These are phyloP conservation scores for Euphorbia schlechtendalii DNA, from an alignment of 441 rosid species.

Conservation along the genomic window DNA sequence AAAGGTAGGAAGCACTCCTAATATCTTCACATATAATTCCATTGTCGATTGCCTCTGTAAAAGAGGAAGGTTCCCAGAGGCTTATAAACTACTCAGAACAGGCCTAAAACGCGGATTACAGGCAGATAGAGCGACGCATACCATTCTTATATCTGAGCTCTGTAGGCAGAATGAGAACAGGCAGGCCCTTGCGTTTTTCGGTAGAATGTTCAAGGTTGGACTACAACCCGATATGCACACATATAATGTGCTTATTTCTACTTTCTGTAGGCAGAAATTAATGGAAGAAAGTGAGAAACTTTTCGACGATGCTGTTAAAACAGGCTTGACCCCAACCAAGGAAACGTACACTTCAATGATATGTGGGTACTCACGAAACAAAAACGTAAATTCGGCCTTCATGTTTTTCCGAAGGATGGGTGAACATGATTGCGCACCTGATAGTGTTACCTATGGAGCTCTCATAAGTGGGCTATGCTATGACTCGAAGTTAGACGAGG, in stretches of 20 bases:
- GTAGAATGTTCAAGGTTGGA: conserved; percentile 65
- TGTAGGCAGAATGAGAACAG: conserved; percentile 43
- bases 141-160: conserved; percentile 76
- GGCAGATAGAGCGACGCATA: conserved; percentile 69
- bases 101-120: conserved; percentile 47
- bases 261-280: conserved; percentile 58
- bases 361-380: conserved; percentile 59
- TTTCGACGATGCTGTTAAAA: conserved; percentile 39
- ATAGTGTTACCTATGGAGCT: conserved; percentile 70
- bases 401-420: conserved; percentile 54
- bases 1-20: conserved; percentile 52
- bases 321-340: conserved; percentile 64
- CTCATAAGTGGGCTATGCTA: conserved; percentile 78
- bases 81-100: conserved; percentile 46
- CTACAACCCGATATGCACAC: conserved; percentile 52
- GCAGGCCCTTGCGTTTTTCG: conserved; percentile 47
- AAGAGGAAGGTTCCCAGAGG: conserved; percentile 61
- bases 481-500: conserved; percentile 63
- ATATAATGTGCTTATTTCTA: conserved; percentile 58
- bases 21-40: conserved; percentile 55
- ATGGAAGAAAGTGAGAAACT: conserved; percentile 64
- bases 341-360: conserved; percentile 86
- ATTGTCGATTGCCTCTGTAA: conserved; percentile 56
- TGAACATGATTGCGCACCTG: conserved; percentile 53
- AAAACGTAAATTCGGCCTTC: conserved; percentile 40